phyloP scores from a whole-genome alignment of 192 early-diverging fungal species.

The Rhizophlyctis rosea region DNA sequence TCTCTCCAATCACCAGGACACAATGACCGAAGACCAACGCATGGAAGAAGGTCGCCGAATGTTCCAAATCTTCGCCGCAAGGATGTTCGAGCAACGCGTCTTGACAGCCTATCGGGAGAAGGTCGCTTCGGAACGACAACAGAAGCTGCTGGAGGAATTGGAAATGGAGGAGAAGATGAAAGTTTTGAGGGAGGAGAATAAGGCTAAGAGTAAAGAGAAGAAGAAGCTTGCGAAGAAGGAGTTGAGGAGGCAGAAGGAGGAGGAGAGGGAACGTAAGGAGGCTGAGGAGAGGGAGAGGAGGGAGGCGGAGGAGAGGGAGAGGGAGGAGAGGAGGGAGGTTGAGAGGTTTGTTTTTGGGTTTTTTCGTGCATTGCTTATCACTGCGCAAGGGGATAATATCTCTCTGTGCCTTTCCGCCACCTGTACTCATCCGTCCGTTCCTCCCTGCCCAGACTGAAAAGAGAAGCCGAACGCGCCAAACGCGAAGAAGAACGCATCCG shows the following conservation, averaged over 20 bases:
- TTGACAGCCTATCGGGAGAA: constrained; percentile 92
- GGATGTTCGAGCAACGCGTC: constrained; percentile 96
- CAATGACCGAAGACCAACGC: constrained; percentile 76
- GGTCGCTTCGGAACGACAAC: constrained; percentile 80
- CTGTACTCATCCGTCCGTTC: not conserved
- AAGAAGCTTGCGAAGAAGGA: constrained; percentile 62
- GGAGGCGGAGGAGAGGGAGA: constrained; percentile 37
- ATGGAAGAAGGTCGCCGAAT: constrained; percentile 90
- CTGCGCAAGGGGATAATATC: constrained; percentile 9
- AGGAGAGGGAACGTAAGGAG: constrained; percentile 59
- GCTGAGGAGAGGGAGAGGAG: constrained; percentile 33
- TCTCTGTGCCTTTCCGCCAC: not conserved
- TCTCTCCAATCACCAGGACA: constrained; percentile 51
- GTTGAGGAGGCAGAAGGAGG: constrained; percentile 67
- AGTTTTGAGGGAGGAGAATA: constrained; percentile 37
- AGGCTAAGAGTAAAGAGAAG: constrained; percentile 50
- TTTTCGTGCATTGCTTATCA: not conserved
- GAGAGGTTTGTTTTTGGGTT: constrained; percentile 21
- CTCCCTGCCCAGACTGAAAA: constrained; percentile 38
- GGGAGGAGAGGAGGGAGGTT: constrained; percentile 37
- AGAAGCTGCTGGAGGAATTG: constrained; percentile 80
- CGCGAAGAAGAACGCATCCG: constrained; percentile 28
- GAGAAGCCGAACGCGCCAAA: constrained; percentile 39
- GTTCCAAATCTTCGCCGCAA: constrained; percentile 95
- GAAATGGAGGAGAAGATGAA: constrained; percentile 72